Conservation (phyloP, 1,139 yeast species). For the Hyphopichia burtonii region DNA sequence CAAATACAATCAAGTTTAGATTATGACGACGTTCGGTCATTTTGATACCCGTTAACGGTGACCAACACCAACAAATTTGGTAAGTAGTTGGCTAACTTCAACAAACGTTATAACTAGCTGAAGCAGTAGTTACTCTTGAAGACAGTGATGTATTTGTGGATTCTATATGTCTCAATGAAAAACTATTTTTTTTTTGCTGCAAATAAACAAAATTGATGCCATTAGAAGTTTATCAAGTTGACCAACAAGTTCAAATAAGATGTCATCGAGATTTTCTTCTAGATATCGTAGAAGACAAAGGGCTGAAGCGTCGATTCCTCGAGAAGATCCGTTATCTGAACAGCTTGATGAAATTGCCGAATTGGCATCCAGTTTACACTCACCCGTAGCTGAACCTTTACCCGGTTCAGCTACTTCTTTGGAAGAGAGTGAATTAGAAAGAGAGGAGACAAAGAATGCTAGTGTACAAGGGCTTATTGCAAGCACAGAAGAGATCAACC, state of each 20-base stretch:
- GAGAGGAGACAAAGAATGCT: too few species aligned
- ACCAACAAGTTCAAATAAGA: too few species aligned
- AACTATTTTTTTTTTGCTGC: too few species aligned
- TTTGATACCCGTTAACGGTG: too few species aligned
- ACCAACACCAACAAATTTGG: too few species aligned
- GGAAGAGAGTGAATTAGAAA: not conserved
- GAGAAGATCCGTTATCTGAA: not conserved
- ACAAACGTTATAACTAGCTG: too few species aligned
- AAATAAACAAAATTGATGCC: too few species aligned
- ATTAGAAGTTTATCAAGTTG: too few species aligned
- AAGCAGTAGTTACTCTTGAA: too few species aligned
- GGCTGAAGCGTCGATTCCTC: not conserved
- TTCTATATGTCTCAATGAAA: not conserved
- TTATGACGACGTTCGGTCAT: slow-evolving; percentile 7
- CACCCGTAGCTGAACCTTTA: not conserved
- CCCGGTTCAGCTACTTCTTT: not conserved
- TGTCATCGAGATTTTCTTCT: not conserved
- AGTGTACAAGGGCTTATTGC: too few species aligned
- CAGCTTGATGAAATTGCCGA: slow-evolving; percentile 2
- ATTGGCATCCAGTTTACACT: slow-evolving; percentile 2
- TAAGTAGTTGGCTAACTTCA: too few species aligned
- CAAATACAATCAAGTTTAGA: not conserved
- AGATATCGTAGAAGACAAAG: not conserved
- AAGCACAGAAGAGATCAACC: too few species aligned
- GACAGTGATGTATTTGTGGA: not conserved